Evolutionary conservation across 768 basidiomycete genomes (phyloP), one percentile per base, ranked within the genome.

Genomic region (Amyloporia xantha): DNA sequence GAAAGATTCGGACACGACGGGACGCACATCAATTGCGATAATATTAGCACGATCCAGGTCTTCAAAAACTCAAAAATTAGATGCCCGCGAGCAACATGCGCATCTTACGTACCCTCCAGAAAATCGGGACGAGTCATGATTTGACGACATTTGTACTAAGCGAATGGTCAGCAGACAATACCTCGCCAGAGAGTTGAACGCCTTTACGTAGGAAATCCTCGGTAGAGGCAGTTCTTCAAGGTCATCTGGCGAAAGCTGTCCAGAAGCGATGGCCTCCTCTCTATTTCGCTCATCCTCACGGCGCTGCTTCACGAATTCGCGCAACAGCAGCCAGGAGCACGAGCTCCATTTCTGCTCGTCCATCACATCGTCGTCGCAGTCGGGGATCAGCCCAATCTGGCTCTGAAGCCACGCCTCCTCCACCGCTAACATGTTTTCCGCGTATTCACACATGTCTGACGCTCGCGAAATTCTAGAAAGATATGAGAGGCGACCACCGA

Each of bases 271-370:
- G 26, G 62, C 69, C 57, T 68, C 72, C 48, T 69, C 64, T 28
- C 64, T 62, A 44, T 68, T 69, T 52, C 66, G 61, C 59, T 76
- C 72, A 54, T 78, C 73, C 44, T 79, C 72, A 44, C 73, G 62
- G 43, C 79, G 69, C 43, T 76, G 59, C 56, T 77, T 79, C 45
- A 89, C 86, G 58, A 90, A 85, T 63, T 86, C 82, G 33, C 73
- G 76, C 2, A 90, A 70, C 1, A 89, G 73, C 2, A 89, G 71
- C 86, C 88, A 91, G 15, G 87, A 85, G 59, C 88, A 89, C 36
- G 81, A 81, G 56, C 77, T 80, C 81, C 83, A 85, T 77, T 86
- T 86, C 80, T 87, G 84, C 81, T 91, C 91, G 64, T 92, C 91
- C 90, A 88, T 89, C 49, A 88, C 81, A 59, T 88, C 85, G 66